Conservation (phyloP, 2,329 filamentous ascomycete genomes). For the Ascochyta rabiei region DNA sequence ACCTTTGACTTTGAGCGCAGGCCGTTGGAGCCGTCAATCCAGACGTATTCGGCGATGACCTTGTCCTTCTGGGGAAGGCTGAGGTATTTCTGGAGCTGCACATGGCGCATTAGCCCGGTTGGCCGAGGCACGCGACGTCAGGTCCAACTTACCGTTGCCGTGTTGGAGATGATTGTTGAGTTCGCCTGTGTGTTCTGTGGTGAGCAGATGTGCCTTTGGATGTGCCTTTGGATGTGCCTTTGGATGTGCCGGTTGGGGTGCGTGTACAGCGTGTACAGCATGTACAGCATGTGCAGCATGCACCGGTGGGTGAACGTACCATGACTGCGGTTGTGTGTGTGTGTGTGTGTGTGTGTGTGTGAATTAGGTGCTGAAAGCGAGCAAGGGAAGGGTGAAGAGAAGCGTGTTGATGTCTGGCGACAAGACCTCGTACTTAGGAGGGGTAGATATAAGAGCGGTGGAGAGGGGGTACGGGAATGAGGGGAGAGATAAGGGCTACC, state of each 20-base stretch:
- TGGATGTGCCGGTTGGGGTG: constrained; percentile 8
- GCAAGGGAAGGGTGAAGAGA: constrained; percentile 6
- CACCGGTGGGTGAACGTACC: constrained; percentile 28
- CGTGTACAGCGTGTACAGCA: not conserved
- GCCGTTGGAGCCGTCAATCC: constrained; percentile 84
- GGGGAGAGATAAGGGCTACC: constrained; percentile 33
- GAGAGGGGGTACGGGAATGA: constrained; percentile 24
- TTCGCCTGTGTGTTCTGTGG: constrained; percentile 38
- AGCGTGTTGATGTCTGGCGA: constrained; percentile 15
- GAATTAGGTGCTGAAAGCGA: constrained; percentile 9
- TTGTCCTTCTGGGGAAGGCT: constrained; percentile 85
- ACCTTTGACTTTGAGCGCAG: constrained; percentile 96
- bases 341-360: constrained; percentile 17
- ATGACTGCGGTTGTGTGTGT: constrained; percentile 37
- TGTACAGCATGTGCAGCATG: too few relatives aligned
- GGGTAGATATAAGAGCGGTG: constrained; percentile 23
- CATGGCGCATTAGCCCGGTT: constrained; percentile 29
- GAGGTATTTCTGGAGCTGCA: constrained; percentile 89
- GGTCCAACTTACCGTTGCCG: constrained; percentile 52
- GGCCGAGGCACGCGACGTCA: constrained; percentile 23
- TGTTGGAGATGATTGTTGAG: constrained; percentile 55
- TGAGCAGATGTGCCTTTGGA: constrained; percentile 19
- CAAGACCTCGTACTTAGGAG: constrained; percentile 23
- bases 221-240: not conserved
- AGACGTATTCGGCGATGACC: constrained; percentile 95